Base-by-base conservation (phyloP, 2,329 filamentous ascomycete genomes). In the Cladophialophora yegresii region DNA sequence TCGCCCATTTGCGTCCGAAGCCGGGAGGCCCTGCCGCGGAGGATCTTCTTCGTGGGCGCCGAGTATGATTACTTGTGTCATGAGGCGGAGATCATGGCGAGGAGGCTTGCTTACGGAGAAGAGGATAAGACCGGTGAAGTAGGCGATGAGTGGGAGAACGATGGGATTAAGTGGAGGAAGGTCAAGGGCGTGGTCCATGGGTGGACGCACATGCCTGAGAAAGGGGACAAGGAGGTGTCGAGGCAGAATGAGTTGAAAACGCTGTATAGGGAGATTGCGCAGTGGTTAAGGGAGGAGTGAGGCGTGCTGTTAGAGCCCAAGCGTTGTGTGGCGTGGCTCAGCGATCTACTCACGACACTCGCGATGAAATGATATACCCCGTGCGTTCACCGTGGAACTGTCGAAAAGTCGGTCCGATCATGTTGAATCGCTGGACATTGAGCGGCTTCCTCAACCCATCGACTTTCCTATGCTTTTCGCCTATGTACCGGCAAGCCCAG, bases 21-120 rank as follows among this genome's bases (percentile, higher is more conserved):
- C 23, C 71, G 74, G 16, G 72, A 76, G 13, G 47, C 67, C 23
- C 71, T 83, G 32, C 82, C 81, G 4, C 71, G 70, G 20, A 73
- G 77, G 51, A 72, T 83, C 3, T 83, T 80, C 65, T 69, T 82
- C 36, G 66, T 83, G 6, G 79, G 72, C 0, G 75, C 75, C 13
- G 79, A 83, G 73, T 75, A 81, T 60, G 82, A 84, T 70, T 76
- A 81, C 71, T 69, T 82, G 13, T 77, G 76, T 1, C 73, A 76
- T 36, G 82, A 83, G 70, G 75, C 71, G 5, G 71, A 73, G 61
- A 43, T 63, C 51, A 76, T 76, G 73, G 74, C 73, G 26, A 70
- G 72, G 54, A 67, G 65, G 16, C 66, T 76, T 45, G 74, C 73
- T 3, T 69, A 64, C 6, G 26, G 54, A 20, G 5, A 7, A 20